phyloP scores from a whole-genome alignment of 2,329 filamentous ascomycete species.

The Basipetospora sp. region DNA sequence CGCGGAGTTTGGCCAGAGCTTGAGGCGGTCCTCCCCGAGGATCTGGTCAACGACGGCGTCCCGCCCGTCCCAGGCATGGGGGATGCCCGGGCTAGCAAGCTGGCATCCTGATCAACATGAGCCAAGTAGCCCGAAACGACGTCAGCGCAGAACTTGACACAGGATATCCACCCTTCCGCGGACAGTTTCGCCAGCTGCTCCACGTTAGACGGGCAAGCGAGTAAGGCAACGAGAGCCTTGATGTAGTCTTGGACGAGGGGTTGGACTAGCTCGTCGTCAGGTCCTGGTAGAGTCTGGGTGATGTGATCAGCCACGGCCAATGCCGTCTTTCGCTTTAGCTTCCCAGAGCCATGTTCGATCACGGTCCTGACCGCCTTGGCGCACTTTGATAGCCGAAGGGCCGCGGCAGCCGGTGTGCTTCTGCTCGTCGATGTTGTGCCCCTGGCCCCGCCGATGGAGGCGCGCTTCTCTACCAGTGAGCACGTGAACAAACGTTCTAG shows the following conservation, averaged over 20 bases:
- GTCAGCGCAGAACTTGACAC: conserved; percentile 56
- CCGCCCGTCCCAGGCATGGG: conserved; percentile 25
- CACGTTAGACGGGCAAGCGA: conserved; percentile 60
- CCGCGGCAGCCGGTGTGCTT: conserved; percentile 32
- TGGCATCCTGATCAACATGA: conserved; percentile 21
- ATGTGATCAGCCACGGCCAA: conserved; percentile 69
- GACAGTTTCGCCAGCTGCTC: conserved; percentile 54
- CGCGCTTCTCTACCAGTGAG: conserved; percentile 51
- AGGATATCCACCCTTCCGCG: conserved; percentile 50
- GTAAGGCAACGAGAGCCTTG: conserved; percentile 55
- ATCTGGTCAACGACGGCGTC: conserved; percentile 5
- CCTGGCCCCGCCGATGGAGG: conserved; percentile 41
- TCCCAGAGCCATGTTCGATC: conserved; percentile 52
- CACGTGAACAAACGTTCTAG: conserved; percentile 67
- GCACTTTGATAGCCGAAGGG: conserved; percentile 49
- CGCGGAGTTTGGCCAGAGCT: neutral
- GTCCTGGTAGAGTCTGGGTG: conserved; percentile 52
- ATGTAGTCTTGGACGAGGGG: conserved; percentile 64
- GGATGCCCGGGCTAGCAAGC: conserved; percentile 26
- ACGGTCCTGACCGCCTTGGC: conserved; percentile 58
- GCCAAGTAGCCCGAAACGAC: conserved; percentile 41
- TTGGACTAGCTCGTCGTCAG: conserved; percentile 48
- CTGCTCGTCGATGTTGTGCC: too few species aligned
- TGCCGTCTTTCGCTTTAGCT: conserved; percentile 63
- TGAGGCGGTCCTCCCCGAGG: conserved; percentile 1